Conservation (phyloP, 2,329 filamentous ascomycete species). For the Curvularia sp. region DNA sequence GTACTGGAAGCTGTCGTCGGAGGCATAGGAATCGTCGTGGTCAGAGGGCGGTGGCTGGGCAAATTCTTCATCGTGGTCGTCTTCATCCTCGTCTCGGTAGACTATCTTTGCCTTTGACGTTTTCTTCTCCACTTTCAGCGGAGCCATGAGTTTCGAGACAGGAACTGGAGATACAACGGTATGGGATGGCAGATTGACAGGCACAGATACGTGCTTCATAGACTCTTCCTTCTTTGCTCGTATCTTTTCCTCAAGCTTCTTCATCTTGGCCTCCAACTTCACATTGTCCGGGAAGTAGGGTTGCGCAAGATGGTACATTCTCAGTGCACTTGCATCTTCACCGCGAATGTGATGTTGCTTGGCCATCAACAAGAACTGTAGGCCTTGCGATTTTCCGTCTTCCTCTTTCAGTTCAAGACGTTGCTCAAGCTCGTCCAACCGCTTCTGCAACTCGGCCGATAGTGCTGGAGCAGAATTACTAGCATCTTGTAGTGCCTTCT, state of each 20-base stretch:
- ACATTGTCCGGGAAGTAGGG: conserved; percentile 86
- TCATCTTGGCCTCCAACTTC: conserved; percentile 70
- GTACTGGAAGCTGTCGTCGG: conserved; percentile 49
- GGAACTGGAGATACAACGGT: conserved; percentile 11
- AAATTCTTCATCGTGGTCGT: conserved; percentile 54
- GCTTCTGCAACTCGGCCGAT: conserved; percentile 78
- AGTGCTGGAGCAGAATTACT: conserved; percentile 60
- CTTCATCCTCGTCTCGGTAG: conserved; percentile 24
- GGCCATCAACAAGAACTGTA: conserved; percentile 87
- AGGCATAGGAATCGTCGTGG: conserved; percentile 50
- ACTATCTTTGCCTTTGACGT: conserved; percentile 25
- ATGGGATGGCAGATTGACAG: conserved; percentile 26
- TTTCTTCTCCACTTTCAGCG: conserved; percentile 34
- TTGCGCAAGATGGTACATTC: conserved; percentile 84
- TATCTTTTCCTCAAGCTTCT: conserved; percentile 60
- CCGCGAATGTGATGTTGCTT: conserved; percentile 87
- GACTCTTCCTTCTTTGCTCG: conserved; percentile 49
- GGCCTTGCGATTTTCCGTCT: conserved; percentile 78
- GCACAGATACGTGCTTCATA: conserved; percentile 25
- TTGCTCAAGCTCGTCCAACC: conserved; percentile 83
- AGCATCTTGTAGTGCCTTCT: conserved; percentile 68
- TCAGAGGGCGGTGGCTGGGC: conserved; percentile 47
- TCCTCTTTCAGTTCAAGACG: conserved; percentile 77
- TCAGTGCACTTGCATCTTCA: conserved; percentile 77
- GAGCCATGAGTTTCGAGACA: conserved; percentile 50